Evolutionary conservation across 768 basidiomycete species (phyloP).

Genomic region (Boletus sp.): DNA sequence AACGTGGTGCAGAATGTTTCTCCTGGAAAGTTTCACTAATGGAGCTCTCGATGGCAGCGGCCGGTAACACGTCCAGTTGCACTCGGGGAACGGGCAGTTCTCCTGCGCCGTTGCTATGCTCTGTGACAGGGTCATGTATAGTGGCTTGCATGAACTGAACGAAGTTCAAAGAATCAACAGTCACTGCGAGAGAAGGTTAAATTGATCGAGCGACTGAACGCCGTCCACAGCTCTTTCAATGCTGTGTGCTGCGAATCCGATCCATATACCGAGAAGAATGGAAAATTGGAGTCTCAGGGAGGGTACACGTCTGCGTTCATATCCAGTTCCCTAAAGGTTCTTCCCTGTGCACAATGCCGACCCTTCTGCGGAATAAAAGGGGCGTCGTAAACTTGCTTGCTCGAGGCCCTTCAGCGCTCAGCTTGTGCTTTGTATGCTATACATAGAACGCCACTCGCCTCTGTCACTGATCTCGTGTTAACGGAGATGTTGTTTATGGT

Average conservation of each 20-base stretch:
- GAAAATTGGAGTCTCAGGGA: slow-evolving; percentile 9
- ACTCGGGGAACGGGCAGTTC: neutral
- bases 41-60: neutral
- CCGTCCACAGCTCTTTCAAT: neutral
- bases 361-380: slow-evolving; percentile 9
- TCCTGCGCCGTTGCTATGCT: neutral
- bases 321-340: neutral
- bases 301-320: neutral
- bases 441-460: slow-evolving; percentile 23
- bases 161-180: neutral
- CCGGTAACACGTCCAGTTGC: neutral
- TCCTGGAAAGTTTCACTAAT: neutral
- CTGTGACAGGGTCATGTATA: neutral
- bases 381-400: neutral
- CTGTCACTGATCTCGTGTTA: slow-evolving; percentile 10
- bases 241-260: slow-evolving; percentile 5
- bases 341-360: neutral
- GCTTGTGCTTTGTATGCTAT: too few species aligned
- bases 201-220: neutral
- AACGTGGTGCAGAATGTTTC: neutral
- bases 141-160: neutral
- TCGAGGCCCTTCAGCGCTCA: slow-evolving; percentile 1
- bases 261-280: slow-evolving; percentile 10
- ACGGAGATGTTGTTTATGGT: slow-evolving; percentile 13
- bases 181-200: neutral